phyloP scores from a whole-genome alignment of 179 eudicot species.

The Actinidia polygama region DNA sequence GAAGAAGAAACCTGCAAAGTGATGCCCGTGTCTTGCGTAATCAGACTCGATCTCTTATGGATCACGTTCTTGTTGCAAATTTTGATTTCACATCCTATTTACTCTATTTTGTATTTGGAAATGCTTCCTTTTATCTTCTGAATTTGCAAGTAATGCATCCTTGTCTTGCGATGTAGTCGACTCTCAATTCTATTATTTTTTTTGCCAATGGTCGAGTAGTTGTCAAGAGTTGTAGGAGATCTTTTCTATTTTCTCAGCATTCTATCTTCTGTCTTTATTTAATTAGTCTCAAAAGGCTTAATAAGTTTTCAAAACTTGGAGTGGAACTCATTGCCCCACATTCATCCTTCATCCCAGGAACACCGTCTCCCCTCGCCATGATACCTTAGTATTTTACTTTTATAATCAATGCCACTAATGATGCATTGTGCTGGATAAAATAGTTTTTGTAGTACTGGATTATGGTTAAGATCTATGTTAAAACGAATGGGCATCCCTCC shows the following conservation, averaged over 20 bases:
- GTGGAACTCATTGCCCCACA: neutral
- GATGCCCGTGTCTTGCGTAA: too few relatives aligned
- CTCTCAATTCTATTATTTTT: too few relatives aligned
- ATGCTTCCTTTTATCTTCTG: neutral
- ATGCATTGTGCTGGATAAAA: neutral
- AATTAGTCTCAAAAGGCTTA: neutral
- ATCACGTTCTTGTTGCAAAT: neutral
- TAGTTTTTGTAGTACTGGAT: constrained; percentile 6
- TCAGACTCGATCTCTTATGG: too few relatives aligned
- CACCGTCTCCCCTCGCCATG: neutral
- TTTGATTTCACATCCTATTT: neutral
- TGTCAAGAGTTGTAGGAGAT: neutral
- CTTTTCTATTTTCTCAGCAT: neutral
- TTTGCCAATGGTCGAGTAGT: neutral
- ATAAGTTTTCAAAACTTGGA: neutral
- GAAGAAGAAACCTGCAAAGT: too few relatives aligned
- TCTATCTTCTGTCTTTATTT: neutral
- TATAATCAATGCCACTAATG: neutral
- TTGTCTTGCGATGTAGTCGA: too few relatives aligned
- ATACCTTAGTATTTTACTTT: neutral
- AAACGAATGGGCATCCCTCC: neutral
- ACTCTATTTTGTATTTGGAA: neutral
- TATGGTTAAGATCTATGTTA: neutral
- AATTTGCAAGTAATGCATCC: too few relatives aligned
- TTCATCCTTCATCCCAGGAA: neutral